Conservation (phyloP, 768 basidiomycete genomes). For the Leccinum olivaceopallidum region DNA sequence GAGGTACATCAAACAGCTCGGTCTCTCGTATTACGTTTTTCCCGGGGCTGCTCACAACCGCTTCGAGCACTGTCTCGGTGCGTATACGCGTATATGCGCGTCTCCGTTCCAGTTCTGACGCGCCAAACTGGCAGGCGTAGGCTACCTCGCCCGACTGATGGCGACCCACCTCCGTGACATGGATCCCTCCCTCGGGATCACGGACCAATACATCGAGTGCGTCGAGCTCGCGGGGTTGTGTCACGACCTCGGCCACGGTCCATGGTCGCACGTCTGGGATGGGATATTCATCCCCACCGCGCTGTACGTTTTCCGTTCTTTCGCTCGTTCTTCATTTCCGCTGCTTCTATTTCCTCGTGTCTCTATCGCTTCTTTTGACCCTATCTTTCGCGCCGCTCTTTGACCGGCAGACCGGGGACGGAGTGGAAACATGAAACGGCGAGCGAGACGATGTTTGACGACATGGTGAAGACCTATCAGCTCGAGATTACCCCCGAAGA, state of each 20-base stretch:
- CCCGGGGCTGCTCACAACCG: constrained; percentile 78
- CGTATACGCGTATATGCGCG: constrained; percentile 3
- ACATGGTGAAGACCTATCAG: constrained; percentile 56
- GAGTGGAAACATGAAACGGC: constrained; percentile 77
- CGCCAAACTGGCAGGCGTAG: constrained; percentile 55
- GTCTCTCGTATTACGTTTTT: constrained; percentile 75
- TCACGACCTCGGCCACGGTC: constrained; percentile 85
- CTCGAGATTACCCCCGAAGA: constrained; percentile 52
- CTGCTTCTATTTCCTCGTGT: neutral
- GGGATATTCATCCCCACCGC: constrained; percentile 65
- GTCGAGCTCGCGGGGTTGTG: constrained; percentile 81
- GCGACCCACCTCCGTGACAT: constrained; percentile 52
- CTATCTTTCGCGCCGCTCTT: neutral
- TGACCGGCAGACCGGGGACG: constrained; percentile 39
- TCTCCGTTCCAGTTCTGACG: too few species aligned
- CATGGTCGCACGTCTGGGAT: constrained; percentile 88
- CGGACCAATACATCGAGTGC: constrained; percentile 70
- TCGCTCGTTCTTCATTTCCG: neutral
- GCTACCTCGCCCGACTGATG: constrained; percentile 67
- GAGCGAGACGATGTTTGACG: constrained; percentile 82
- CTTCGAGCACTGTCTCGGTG: constrained; percentile 84
- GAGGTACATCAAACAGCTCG: constrained; percentile 77
- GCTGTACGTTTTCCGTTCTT: constrained; percentile 43
- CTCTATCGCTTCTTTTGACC: neutral
- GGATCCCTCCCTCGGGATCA: constrained; percentile 66